A percentile compares a stretch with the other conserved stretches of the same genome.
Conservation (phyloP, 1,139 yeast species). For the Blastobotrys buckinghamii region DNA sequence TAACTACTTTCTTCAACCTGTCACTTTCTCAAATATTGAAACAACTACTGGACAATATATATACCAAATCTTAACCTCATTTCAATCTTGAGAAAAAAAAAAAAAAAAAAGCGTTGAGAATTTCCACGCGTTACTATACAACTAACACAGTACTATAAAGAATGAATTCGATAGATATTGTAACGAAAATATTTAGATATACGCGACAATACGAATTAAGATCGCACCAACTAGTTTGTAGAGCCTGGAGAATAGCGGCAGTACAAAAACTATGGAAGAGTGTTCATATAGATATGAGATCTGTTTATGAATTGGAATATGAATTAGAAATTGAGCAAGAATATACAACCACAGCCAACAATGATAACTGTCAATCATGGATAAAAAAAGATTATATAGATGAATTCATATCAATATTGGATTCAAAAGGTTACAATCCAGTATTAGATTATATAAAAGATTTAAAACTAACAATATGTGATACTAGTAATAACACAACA, state of each 20-base stretch:
- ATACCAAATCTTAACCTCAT: not conserved
- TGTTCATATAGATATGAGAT: conserved; percentile 1
- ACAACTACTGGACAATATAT: not conserved
- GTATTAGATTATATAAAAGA: not conserved
- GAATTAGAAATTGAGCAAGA: not conserved
- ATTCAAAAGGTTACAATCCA: not conserved
- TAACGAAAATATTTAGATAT: not conserved
- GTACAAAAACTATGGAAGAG: not conserved
- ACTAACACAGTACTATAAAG: not conserved
- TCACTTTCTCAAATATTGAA: no score
- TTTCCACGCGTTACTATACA: not conserved
- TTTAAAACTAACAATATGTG: not conserved
- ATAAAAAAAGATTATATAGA: not conserved
- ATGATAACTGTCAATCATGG: not conserved
- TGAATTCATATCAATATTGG: not conserved
- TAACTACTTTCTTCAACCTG: no score
- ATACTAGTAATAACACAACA: not conserved
- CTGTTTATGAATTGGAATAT: not conserved
- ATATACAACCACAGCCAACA: not conserved
- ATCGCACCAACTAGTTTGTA: not conserved
- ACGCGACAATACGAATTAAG: not conserved
- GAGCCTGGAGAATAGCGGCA: not conserved
- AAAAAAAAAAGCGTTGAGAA: not conserved
- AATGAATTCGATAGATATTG: not conserved
- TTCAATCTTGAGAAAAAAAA: not conserved